Conservation (phyloP, 2,329 filamentous ascomycete species). For the Neopestalotiopsis clavispora region DNA sequence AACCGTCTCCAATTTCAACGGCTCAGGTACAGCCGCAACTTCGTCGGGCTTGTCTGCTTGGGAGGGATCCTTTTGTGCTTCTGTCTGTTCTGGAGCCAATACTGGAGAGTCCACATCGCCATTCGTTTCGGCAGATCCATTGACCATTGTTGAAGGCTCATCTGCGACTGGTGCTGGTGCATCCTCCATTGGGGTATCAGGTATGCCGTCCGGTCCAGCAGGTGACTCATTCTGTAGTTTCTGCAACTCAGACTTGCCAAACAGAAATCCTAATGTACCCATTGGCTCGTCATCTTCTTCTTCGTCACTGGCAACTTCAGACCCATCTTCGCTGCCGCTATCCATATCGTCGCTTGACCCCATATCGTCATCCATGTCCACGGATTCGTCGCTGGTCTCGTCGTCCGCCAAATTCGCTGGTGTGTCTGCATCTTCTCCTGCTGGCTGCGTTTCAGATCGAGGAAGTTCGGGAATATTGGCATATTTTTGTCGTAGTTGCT, state of each 20-base stretch:
- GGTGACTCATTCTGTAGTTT: constrained; percentile 51
- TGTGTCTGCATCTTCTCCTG: constrained; percentile 30
- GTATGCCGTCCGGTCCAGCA: constrained; percentile 25
- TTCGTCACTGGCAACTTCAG: constrained; percentile 43
- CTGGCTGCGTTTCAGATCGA: constrained; percentile 27
- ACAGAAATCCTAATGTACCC: constrained; percentile 61
- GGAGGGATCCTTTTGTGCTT: constrained; percentile 22
- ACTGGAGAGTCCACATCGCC: background rate
- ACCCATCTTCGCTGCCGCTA: constrained; percentile 49
- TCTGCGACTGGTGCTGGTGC: constrained; percentile 21
- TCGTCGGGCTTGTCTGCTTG: constrained; percentile 26
- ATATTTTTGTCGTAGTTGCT: constrained; percentile 73
- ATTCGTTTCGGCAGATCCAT: background rate
- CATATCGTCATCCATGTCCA: constrained; percentile 72
- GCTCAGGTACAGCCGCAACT: constrained; percentile 22
- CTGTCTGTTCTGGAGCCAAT: background rate
- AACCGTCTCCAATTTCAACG: constrained; percentile 27
- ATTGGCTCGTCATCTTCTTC: constrained; percentile 46
- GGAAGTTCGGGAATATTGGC: constrained; percentile 62
- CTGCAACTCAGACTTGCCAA: constrained; percentile 62
- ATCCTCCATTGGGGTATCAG: constrained; percentile 42
- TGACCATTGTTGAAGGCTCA: constrained; percentile 1
- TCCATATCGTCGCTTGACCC: constrained; percentile 60
- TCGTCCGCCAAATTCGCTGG: constrained; percentile 33
- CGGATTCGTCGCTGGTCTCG: constrained; percentile 67